A percentile compares a stretch with the other conserved stretches of the same genome.
Evolutionary conservation across 352 stramenopile species (phyloP).

Genomic region (Phytophthora pinifolia): DNA sequence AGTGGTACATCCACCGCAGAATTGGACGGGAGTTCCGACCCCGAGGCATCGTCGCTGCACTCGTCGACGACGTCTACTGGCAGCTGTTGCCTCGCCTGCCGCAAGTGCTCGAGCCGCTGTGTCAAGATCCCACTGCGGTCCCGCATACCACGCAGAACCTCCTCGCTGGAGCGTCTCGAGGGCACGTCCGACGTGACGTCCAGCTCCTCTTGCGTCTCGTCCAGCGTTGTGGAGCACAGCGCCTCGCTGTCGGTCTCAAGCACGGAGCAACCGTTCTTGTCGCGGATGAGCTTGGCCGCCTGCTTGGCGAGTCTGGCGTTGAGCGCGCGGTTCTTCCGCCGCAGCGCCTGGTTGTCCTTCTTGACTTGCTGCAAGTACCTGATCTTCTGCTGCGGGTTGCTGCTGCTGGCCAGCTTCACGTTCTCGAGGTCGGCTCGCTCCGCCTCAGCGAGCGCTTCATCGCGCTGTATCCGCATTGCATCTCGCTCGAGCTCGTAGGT

Average conservation of each 20-base stretch:
- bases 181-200: slow-evolving; percentile 29
- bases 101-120: slow-evolving; percentile 49
- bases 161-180: slow-evolving; percentile 34
- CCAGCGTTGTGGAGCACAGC: slow-evolving; percentile 13
- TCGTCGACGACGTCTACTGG: not conserved
- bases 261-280: slow-evolving; percentile 24
- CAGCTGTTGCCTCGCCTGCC: slow-evolving; percentile 31
- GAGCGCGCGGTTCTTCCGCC: slow-evolving; percentile 54
- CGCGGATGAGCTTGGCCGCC: slow-evolving; percentile 14
- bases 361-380: slow-evolving; percentile 75
- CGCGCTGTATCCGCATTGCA: slow-evolving; percentile 49
- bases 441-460: slow-evolving; percentile 56
- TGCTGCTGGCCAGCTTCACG: slow-evolving; percentile 52
- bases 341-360: slow-evolving; percentile 56
- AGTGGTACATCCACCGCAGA: not conserved
- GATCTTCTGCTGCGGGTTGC: slow-evolving; percentile 73
- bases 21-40: not conserved
- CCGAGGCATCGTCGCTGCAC: slow-evolving; percentile 3
- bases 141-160: slow-evolving; percentile 56
- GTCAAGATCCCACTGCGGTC: slow-evolving; percentile 47
- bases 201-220: slow-evolving; percentile 22
- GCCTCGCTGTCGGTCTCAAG: slow-evolving; percentile 1
- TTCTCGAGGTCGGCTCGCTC: slow-evolving; percentile 62
- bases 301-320: slow-evolving; percentile 42
- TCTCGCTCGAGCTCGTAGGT: slow-evolving; percentile 54